These are phyloP conservation scores for Lyophyllum atratum DNA, from an alignment of 768 basidiomycete species.

Conservation along the genomic window DNA sequence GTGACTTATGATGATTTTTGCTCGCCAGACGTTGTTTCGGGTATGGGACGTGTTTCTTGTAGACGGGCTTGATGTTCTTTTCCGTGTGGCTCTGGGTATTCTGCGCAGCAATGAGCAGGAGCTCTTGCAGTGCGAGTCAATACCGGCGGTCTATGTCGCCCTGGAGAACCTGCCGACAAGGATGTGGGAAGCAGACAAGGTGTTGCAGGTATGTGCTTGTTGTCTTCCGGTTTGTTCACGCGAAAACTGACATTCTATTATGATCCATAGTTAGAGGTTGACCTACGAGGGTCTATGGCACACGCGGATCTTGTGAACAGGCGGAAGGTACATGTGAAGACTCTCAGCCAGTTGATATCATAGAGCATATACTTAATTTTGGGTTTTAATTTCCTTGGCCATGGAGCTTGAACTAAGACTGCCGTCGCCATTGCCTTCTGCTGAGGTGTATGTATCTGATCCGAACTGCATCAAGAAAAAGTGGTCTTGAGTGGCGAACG, in stretches of 20 bases:
- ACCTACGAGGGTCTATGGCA: slow-evolving; percentile 52
- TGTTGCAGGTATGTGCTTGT: slow-evolving; percentile 74
- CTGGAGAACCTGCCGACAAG: slow-evolving; percentile 88
- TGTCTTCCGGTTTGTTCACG: neutral
- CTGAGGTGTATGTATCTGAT: too few species aligned
- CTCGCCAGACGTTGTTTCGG: slow-evolving; percentile 79
- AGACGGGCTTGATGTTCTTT: slow-evolving; percentile 89
- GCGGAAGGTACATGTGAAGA: slow-evolving; percentile 51
- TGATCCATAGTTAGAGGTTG: slow-evolving; percentile 50
- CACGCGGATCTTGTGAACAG: slow-evolving; percentile 60
- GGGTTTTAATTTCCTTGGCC: neutral
- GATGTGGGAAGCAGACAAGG: slow-evolving; percentile 91
- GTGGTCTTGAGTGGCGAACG: too few species aligned
- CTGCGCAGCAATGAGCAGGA: slow-evolving; percentile 83
- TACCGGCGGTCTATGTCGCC: slow-evolving; percentile 87
- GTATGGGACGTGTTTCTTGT: slow-evolving; percentile 97
- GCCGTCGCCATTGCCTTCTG: too few species aligned
- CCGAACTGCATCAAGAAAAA: too few species aligned
- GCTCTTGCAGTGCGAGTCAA: slow-evolving; percentile 79
- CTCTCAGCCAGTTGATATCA: slow-evolving; percentile 42
- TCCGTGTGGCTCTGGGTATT: slow-evolving; percentile 88
- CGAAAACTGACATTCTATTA: neutral
- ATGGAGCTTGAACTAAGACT: too few species aligned
- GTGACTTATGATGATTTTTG: neutral
- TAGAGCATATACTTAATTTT: slow-evolving; percentile 12